Conservation (phyloP, 2,329 filamentous ascomycete species). For the Clarireedia sp. region DNA sequence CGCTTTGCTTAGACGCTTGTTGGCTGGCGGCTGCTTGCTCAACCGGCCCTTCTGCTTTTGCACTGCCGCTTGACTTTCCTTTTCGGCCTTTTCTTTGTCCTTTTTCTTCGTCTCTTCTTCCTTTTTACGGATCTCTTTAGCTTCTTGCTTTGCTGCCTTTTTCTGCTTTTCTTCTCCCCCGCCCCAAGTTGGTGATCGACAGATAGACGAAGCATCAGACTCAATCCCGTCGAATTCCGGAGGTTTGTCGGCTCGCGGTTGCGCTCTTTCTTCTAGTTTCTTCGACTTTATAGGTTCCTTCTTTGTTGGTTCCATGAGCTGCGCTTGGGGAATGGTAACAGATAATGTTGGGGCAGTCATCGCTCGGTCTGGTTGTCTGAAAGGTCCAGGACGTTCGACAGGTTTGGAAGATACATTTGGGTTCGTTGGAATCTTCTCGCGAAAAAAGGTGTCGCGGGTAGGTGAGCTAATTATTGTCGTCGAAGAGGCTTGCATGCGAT, state of each 20-base stretch:
- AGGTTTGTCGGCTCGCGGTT: background rate
- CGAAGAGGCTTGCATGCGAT: slow-evolving; percentile 29
- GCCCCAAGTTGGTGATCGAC: slow-evolving; percentile 56
- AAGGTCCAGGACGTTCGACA: background rate
- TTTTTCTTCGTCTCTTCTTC: slow-evolving; percentile 35
- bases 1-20: slow-evolving; percentile 8
- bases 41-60: slow-evolving; percentile 21
- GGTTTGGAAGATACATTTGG: slow-evolving; percentile 11
- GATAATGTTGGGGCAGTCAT: slow-evolving; percentile 20
- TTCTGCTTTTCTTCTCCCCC: slow-evolving; percentile 42
- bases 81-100: slow-evolving; percentile 34
- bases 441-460: background rate
- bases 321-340: slow-evolving; percentile 13
- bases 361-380: slow-evolving; percentile 14
- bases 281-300: background rate
- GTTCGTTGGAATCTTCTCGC: slow-evolving; percentile 2
- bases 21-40: slow-evolving; percentile 25
- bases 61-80: slow-evolving; percentile 20
- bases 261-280: background rate
- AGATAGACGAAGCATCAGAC: slow-evolving; percentile 36
- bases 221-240: slow-evolving; percentile 12
- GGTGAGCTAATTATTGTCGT: background rate
- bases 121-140: slow-evolving; percentile 34
- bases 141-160: slow-evolving; percentile 36
- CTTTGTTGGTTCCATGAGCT: background rate